Conservation (phyloP, 2,329 filamentous ascomycete species). For the Colletotrichum shisoi region DNA sequence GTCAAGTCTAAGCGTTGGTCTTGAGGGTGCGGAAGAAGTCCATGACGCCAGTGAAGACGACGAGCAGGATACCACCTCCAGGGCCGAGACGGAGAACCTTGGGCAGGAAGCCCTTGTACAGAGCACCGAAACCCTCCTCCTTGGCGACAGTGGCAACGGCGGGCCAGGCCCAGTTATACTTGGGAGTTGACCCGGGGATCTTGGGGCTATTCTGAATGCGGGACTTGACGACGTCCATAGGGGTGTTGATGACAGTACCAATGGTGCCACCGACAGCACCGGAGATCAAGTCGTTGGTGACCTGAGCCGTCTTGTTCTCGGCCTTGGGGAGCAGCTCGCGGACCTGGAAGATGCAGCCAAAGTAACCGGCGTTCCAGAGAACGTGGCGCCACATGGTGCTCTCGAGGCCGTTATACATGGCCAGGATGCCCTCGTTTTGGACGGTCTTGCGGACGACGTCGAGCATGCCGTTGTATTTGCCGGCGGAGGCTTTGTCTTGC, state of each 20-base stretch:
- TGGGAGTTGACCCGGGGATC: conserved; percentile 79
- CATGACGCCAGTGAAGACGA: conserved; percentile 87
- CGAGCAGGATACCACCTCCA: conserved; percentile 74
- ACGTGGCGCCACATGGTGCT: conserved; percentile 95
- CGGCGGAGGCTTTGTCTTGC: conserved; percentile 91
- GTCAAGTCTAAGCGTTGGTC: conserved; percentile 40
- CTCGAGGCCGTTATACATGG: conserved; percentile 96
- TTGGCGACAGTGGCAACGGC: conserved; percentile 84
- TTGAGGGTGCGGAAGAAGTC: conserved; percentile 84
- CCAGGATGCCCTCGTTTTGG: conserved; percentile 80
- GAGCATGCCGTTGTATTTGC: conserved; percentile 83
- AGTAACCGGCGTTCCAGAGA: conserved; percentile 93
- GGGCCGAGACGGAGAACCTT: conserved; percentile 73
- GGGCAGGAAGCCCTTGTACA: conserved; percentile 98
- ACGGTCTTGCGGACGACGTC: conserved; percentile 85
- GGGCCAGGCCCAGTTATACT: conserved; percentile 99
- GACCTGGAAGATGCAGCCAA: conserved; percentile 98
- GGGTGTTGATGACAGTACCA: conserved; percentile 92
- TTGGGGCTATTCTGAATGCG: conserved; percentile 94
- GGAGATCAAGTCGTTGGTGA: conserved; percentile 86
- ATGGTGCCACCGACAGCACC: conserved; percentile 86
- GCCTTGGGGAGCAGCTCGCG: conserved; percentile 81
- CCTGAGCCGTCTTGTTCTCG: conserved; percentile 81
- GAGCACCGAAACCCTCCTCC: conserved; percentile 89
- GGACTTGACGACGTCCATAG: conserved; percentile 97